Evolutionary conservation across 345 rosid species (phyloP).

Genomic region (Sonneratia alba): DNA sequence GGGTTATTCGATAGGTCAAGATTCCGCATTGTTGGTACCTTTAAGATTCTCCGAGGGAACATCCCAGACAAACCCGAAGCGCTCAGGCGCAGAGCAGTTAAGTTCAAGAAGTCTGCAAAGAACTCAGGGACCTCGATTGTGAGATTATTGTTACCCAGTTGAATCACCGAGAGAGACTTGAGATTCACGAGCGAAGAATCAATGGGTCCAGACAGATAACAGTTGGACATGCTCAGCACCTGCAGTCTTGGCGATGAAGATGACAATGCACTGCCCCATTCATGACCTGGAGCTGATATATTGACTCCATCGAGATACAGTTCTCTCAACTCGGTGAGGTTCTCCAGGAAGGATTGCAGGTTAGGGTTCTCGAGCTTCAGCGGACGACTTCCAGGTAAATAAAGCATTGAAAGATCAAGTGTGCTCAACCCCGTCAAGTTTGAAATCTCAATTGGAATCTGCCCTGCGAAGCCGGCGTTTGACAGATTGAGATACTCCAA

Average conservation of each 20-base stretch:
- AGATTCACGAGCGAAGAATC: conserved; percentile 10
- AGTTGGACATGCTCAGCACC: conserved; percentile 26
- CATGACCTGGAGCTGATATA: conserved; percentile 12
- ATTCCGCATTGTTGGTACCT: conserved; percentile 10
- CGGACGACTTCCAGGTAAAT: neutral
- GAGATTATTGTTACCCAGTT: conserved; percentile 11
- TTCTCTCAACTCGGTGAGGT: conserved; percentile 26
- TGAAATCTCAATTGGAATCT: conserved; percentile 28
- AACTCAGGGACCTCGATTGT: conserved; percentile 19
- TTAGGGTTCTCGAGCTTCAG: conserved; percentile 27
- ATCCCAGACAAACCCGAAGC: conserved; percentile 1
- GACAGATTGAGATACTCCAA: conserved; percentile 29
- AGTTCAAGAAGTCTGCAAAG: conserved; percentile 16
- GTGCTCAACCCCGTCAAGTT: conserved; percentile 23
- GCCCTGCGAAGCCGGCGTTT: conserved; percentile 21
- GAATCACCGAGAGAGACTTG: conserved; percentile 17
- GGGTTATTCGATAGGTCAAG: conserved; percentile 18
- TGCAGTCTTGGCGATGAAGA: conserved; percentile 12
- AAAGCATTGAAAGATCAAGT: conserved; percentile 31
- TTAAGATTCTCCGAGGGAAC: conserved; percentile 19
- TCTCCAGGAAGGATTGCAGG: conserved; percentile 14
- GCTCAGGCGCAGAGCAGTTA: conserved; percentile 14
- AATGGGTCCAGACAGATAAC: conserved; percentile 28
- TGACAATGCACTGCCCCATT: conserved; percentile 28
- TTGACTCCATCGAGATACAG: conserved; percentile 22